These are phyloP conservation scores for Xylaria palmicola DNA, from an alignment of 495 filamentous ascomycete genomes.

Conservation along the genomic window DNA sequence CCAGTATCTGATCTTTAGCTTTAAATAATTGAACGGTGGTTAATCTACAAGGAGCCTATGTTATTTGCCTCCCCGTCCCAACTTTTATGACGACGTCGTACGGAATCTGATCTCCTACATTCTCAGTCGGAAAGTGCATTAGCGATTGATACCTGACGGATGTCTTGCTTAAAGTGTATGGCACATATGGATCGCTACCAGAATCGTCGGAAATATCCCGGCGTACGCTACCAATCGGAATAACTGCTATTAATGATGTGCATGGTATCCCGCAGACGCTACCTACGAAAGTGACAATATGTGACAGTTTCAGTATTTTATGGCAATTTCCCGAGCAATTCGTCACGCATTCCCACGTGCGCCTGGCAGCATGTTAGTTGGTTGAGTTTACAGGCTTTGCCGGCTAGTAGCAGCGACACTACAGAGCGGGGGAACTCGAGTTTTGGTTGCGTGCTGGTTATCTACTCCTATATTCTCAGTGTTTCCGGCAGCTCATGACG, in stretches of 20 bases:
- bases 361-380: not conserved
- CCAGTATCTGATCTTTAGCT: no score
- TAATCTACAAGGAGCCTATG: no score
- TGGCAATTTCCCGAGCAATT: not conserved
- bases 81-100: not conserved
- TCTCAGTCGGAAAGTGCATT: not conserved
- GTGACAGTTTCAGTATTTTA: not conserved
- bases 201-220: not conserved
- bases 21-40: no score
- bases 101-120: not conserved
- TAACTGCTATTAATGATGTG: not conserved
- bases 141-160: not conserved
- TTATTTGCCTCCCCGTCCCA: no score
- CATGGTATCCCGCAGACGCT: not conserved
- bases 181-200: not conserved
- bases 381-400: not conserved
- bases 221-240: not conserved
- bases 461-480: not conserved
- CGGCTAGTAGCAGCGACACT: not conserved
- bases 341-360: constrained; percentile 3
- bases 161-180: not conserved
- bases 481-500: not conserved
- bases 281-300: not conserved
- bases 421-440: no score
- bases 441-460: not conserved